Base-by-base conservation (phyloP, 176 grass and related monocot genomes). In the Alloteropsis semialata region DNA sequence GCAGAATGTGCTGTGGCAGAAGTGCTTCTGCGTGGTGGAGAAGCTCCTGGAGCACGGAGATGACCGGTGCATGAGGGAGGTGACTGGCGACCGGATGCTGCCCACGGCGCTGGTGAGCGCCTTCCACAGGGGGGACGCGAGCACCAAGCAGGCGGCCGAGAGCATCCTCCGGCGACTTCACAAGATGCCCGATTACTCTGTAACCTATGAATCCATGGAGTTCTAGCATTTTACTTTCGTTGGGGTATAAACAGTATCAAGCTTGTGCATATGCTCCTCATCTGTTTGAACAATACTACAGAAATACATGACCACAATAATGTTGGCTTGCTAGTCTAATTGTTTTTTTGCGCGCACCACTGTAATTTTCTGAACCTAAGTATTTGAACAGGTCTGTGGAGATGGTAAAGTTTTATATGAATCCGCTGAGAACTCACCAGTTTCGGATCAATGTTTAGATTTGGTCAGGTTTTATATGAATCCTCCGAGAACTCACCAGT, bases 121-220 rank as follows among this genome's bases (percentile, higher is more conserved):
- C 21, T 93, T 93, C 77, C 96, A 95, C 69, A 89, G 77, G 50
- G 96, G 96, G 11, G 85, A 87, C 44, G 75, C 58, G 19, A 82
- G 74, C 76, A 84, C 88, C 53, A 95, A 91, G 79, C 84, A 87
- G 86, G 71, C 85, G 46, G 91, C 96, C 1, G 85, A 98, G 89
- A 95, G 75, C 89, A 82, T 98, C 74, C 92, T 98, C 57, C 84
- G 84, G 84, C 62, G 67, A 72, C 81, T 98, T 70, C 84, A 95
- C 60, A 90, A 82, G 74, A 87, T 91, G 36, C 87, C 91, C 0
- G 76, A 91, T 58, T 89, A 75, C 78, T 91, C 90, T 41, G 82
- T 59, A 12, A 88, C 82, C 21, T 84, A 83, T 13, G 62, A 74
- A 30, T 94, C 87, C 36, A 76, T 89, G 85, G 87, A 92, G 75